Percentiles rank a stretch among this genome's conserved stretches.
These are phyloP conservation scores for Cordyceps farinosa DNA, from an alignment of 2,329 filamentous ascomycete genomes.

Conservation along the genomic window DNA sequence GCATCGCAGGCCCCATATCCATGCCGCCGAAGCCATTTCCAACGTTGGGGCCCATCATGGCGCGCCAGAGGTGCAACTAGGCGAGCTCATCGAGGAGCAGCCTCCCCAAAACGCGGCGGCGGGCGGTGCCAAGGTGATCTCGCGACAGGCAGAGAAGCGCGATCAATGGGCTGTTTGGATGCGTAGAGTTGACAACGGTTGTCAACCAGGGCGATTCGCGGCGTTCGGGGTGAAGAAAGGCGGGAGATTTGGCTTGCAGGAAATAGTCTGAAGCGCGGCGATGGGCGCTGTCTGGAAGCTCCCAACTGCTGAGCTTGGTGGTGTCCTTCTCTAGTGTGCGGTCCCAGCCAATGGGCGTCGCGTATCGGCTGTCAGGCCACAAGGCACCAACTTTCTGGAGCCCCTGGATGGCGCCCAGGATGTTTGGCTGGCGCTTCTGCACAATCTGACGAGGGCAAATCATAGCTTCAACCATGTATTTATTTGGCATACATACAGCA, in stretches of 20 bases:
- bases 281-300: constrained; percentile 10
- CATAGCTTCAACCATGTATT: not conserved
- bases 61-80: constrained; percentile 33
- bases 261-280: constrained; percentile 4
- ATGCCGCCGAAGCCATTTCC: constrained; percentile 45
- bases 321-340: constrained; percentile 17
- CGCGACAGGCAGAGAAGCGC: constrained; percentile 24
- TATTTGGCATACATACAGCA: not conserved
- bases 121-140: constrained; percentile 15
- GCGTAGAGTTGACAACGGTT: not conserved
- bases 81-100: constrained; percentile 36
- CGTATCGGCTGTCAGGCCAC: constrained; percentile 30
- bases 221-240: not conserved
- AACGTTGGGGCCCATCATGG: constrained; percentile 41
- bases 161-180: constrained; percentile 20
- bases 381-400: constrained; percentile 34
- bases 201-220: not conserved
- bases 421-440: not conserved
- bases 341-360: constrained; percentile 29
- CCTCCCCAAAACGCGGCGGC: constrained; percentile 17
- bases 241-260: not conserved
- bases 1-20: constrained; percentile 45
- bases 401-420: constrained; percentile 13
- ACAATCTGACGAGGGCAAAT: not conserved
- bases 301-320: constrained; percentile 17